Conservation (phyloP, 2,329 filamentous ascomycete species). For the Trichoderma simmonsii region DNA sequence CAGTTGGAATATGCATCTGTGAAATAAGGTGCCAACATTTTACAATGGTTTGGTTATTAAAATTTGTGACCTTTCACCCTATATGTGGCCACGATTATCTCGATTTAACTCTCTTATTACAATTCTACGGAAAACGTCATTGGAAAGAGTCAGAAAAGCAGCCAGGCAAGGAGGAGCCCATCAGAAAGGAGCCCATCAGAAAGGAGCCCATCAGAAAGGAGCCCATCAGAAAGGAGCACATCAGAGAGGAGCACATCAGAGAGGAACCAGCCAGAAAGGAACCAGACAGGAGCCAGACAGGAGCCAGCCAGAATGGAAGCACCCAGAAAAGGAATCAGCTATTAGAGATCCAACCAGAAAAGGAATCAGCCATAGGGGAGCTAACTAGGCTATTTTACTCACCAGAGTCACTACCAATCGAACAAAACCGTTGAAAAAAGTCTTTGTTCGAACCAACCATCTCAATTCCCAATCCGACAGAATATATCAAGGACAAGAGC, state of each 20-base stretch:
- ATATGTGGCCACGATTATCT: not conserved
- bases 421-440: not conserved
- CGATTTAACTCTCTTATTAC: not conserved
- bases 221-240: no score
- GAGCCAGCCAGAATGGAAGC: no score
- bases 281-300: no score
- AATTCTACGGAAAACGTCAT: not conserved
- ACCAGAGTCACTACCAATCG: not conserved
- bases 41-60: not conserved
- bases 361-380: no score
- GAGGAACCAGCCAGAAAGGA: no score
- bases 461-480: not conserved
- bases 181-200: no score
- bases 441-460: rapidly evolving
- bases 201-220: no score
- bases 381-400: not conserved
- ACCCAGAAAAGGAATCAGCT: no score
- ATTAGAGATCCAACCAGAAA: no score
- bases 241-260: no score
- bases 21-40: not conserved
- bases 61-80: rapidly evolving
- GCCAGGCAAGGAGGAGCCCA: no score
- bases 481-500: not conserved
- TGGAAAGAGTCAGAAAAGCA: not conserved
- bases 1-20: not conserved